Conservation (phyloP, 345 rosid genomes). For the Rhizophora apiculata region DNA sequence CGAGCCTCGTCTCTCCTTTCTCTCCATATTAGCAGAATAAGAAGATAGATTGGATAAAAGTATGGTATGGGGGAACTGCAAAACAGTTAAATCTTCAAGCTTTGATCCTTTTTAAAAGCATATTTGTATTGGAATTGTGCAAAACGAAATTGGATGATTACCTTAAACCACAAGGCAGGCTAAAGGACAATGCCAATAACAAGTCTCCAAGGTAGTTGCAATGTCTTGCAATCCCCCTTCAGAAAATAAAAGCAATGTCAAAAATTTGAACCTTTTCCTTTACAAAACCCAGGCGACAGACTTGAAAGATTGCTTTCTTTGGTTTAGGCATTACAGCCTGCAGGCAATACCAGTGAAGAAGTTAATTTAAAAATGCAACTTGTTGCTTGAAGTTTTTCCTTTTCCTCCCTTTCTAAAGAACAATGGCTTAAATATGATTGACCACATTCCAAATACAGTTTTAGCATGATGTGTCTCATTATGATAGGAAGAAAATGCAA, state of each 20-base stretch:
- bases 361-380: neutral
- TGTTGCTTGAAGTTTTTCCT: neutral
- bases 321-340: neutral
- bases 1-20: conserved; percentile 87
- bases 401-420: neutral
- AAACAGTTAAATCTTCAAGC: conserved; percentile 9
- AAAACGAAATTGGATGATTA: conserved; percentile 20
- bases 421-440: neutral
- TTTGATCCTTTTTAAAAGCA: neutral
- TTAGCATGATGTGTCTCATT: neutral
- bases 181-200: conserved; percentile 85
- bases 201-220: conserved; percentile 93
- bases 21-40: conserved; percentile 84
- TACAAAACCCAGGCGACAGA: conserved; percentile 5
- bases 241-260: conserved; percentile 9
- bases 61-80: conserved; percentile 78
- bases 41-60: conserved; percentile 81
- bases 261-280: neutral
- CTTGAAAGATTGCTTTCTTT: neutral
- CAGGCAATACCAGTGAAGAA: no score
- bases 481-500: no score
- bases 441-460: neutral
- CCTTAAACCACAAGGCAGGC: conserved; percentile 92
- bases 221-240: conserved; percentile 96
- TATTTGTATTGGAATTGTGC: neutral